Evolutionary conservation across 2,329 filamentous ascomycete genomes (phyloP).

Genomic region (Ophiostoma australiae): DNA sequence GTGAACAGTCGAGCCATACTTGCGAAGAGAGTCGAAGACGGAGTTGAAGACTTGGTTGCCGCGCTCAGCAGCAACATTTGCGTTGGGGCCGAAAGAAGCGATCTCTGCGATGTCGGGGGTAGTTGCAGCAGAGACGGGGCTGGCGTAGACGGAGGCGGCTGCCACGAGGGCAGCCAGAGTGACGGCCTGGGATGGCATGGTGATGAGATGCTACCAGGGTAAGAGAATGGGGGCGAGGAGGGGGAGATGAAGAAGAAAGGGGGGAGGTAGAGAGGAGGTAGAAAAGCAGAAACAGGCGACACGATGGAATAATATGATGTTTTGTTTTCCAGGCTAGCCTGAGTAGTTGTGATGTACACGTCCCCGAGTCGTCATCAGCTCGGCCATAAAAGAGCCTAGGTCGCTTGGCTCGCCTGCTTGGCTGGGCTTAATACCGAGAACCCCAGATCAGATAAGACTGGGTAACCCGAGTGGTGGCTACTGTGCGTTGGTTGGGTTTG

Average conservation of each 20-base stretch:
- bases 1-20: conserved; percentile 66
- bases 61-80: conserved; percentile 21
- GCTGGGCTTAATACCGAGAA: neutral
- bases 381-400: neutral
- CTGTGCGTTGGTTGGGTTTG: neutral
- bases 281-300: neutral
- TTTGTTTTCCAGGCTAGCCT: neutral
- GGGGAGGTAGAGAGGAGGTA: neutral
- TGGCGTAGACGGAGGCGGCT: neutral
- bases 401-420: conserved; percentile 3
- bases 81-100: conserved; percentile 16
- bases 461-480: neutral
- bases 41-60: conserved; percentile 56
- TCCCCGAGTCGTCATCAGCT: conserved; percentile 11
- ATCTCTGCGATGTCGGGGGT: neutral
- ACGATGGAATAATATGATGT: neutral
- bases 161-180: conserved; percentile 14
- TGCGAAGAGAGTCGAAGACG: conserved; percentile 41
- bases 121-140: neutral
- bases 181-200: conserved; percentile 15
- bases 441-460: neutral
- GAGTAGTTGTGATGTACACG: neutral
- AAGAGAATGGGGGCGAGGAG: neutral
- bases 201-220: neutral
- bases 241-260: neutral